Evolutionary conservation across 2,329 filamentous ascomycete genomes (phyloP).

Genomic region (Botryotinia calthae): DNA sequence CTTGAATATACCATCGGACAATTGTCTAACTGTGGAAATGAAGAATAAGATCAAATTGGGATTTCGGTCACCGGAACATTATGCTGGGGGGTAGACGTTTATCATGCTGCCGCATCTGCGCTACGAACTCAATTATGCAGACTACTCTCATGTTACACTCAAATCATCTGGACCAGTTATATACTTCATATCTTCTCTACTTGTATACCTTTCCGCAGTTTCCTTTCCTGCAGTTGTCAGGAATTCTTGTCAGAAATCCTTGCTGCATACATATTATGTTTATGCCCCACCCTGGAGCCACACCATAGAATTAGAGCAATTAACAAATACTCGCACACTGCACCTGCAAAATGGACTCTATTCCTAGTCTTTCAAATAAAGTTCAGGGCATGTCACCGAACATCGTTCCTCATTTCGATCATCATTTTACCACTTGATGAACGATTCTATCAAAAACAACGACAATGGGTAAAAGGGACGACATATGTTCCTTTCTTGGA

Average conservation of each 20-base stretch:
- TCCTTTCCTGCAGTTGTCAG: slow-evolving; percentile 7
- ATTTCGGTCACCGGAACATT: slow-evolving; percentile 18
- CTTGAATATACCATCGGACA: not conserved
- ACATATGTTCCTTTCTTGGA: slow-evolving; percentile 21
- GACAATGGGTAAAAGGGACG: slow-evolving; percentile 15
- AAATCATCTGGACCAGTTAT: not conserved
- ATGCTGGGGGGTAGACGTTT: slow-evolving; percentile 6
- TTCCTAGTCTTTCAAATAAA: slow-evolving; percentile 7
- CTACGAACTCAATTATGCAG: slow-evolving; percentile 9
- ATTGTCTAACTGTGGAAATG: slow-evolving; percentile 3
- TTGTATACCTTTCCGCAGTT: slow-evolving; percentile 5
- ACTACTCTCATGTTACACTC: not conserved
- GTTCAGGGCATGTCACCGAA: not conserved
- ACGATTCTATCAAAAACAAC: not conserved
- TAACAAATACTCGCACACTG: slow-evolving; percentile 12
- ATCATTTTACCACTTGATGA: not conserved
- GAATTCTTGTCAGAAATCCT: slow-evolving; percentile 3
- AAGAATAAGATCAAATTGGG: slow-evolving; percentile 8
- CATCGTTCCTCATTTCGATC: not conserved
- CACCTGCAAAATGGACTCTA: not conserved
- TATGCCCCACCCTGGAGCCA: slow-evolving; percentile 11
- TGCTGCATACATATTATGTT: slow-evolving; percentile 15
- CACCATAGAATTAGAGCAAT: slow-evolving; percentile 8
- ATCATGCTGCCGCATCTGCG: slow-evolving; percentile 11
- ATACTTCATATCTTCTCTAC: not conserved